Percentiles rank a stretch among this genome's conserved stretches.
Conservation (phyloP, 305 asterid species). For the Coffea humblotiana region DNA sequence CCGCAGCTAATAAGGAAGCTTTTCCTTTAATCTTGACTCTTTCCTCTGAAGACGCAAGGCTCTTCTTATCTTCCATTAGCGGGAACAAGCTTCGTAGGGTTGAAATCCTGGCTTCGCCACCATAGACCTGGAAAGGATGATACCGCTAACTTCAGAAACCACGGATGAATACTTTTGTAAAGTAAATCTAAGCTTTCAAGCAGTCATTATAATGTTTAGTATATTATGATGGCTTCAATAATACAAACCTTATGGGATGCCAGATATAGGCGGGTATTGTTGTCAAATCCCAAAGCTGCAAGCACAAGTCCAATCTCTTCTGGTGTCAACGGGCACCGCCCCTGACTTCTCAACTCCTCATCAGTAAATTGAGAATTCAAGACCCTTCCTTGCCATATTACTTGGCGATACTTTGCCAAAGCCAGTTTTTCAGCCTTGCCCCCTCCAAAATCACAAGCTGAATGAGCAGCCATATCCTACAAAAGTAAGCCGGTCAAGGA, state of each 20-base stretch:
- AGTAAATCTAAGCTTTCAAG: constrained; percentile 3
- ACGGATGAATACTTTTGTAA: neutral
- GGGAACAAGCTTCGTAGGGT: constrained; percentile 79
- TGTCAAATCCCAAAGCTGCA: constrained; percentile 92
- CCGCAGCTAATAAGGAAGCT: constrained; percentile 93
- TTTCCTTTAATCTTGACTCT: constrained; percentile 80
- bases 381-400: constrained; percentile 98
- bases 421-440: constrained; percentile 97
- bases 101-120: constrained; percentile 96
- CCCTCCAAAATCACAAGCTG: constrained; percentile 99
- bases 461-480: constrained; percentile 99
- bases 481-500: constrained; percentile 7
- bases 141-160: constrained; percentile 12
- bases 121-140: constrained; percentile 62
- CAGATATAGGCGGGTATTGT: constrained; percentile 79
- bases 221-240: neutral
- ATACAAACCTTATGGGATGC: constrained; percentile 87
- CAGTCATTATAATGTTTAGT: neutral
- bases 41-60: constrained; percentile 85
- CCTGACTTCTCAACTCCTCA: constrained; percentile 93
- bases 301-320: constrained; percentile 94
- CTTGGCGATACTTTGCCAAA: constrained; percentile 90
- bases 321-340: constrained; percentile 94
- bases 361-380: constrained; percentile 90
- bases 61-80: constrained; percentile 90